Percentiles rank a stretch among this genome's conserved stretches.
These are phyloP conservation scores for Phaffomyces antillensis DNA, from an alignment of 805 yeast genomes.

Conservation along the genomic window DNA sequence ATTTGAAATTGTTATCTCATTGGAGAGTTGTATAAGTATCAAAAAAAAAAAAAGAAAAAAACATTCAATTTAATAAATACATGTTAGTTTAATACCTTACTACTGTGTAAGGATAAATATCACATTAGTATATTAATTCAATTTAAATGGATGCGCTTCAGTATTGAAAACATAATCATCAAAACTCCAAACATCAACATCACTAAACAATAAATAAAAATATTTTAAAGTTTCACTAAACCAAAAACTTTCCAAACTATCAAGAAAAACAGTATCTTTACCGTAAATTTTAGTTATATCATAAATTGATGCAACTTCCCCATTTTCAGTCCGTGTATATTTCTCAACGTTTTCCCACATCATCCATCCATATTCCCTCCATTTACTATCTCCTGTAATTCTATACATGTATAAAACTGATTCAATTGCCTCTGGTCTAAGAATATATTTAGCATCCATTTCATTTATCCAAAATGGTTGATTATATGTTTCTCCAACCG, in stretches of 20 bases:
- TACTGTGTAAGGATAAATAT: too few species aligned
- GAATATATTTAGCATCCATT: conserved; percentile 33
- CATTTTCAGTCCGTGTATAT: conserved; percentile 24
- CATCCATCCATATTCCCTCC: conserved; percentile 49
- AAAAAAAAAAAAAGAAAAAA: too few species aligned
- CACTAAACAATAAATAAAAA: conserved; percentile 42
- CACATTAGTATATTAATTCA: conserved; percentile 10
- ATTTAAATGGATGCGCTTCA: conserved; percentile 53
- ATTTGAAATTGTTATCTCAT: conserved; percentile 46
- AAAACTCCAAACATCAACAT: conserved; percentile 33
- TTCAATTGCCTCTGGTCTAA: conserved; percentile 58
- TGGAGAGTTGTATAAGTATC: conserved; percentile 37
- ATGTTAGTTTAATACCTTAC: too few species aligned
- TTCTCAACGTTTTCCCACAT: conserved; percentile 35
- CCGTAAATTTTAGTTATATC: conserved; percentile 27
- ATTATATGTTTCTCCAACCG: conserved; percentile 4
- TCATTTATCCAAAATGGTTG: conserved; percentile 23
- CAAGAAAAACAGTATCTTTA: conserved; percentile 14
- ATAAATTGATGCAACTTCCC: conserved; percentile 31
- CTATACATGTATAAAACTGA: conserved; percentile 53
- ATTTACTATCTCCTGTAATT: conserved; percentile 49
- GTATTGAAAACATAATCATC: conserved; percentile 54
- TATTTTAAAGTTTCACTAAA: conserved; percentile 55
- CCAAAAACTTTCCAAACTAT: conserved; percentile 45
- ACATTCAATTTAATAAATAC: too few species aligned